Evolutionary conservation across 2,329 filamentous ascomycete genomes (phyloP), one percentile per base, ranked within the genome.

Genomic region (Aspergillus latus): DNA sequence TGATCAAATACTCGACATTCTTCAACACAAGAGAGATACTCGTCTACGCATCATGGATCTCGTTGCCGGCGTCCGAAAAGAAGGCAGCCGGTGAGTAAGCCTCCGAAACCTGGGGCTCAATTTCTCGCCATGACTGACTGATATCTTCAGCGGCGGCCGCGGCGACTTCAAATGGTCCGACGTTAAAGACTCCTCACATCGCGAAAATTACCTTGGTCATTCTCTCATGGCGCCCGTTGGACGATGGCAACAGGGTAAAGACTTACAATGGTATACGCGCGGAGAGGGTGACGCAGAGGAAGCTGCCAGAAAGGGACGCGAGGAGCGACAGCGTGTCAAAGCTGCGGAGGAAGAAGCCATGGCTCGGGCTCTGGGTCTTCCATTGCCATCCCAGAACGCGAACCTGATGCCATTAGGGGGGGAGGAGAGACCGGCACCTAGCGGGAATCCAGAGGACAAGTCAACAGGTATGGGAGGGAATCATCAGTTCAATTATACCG

Each of bases 151-250:
- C 64, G 94, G 94, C 68, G 94, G 94, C 59, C 83, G 82, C 70
- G 89, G 89, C 74, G 92, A 97, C 74, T 99, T 99, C 79, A 92
- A 88, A 76, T 97, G 94, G 94, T 89, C 93, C 63, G 92, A 97
- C 65, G 93, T 99, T 69, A 88, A 93, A 72, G 86, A 81, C 62
- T 95, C 92, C 49, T 78, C 83, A 21, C 92, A 96, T 69, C 92
- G 94, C 73, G 92, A 99, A 74, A 96, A 88, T 72, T 88, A 88
- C 73, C 88, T 97, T 6, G 92, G 92, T 51, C 92, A 97, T 77
- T 94, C 89, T 57, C 77, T 97, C 57, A 96, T 93, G 80, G 92
- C 92, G 0, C 90, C 92, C 0, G 92, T 96, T 3, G 92, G 92
- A 6, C 88, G 92, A 63, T 97, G 92, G 92, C 90, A 94, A 68